These are phyloP conservation scores for Conringia planisiliqua DNA, from an alignment of 345 rosid genomes.

Conservation along the genomic window DNA sequence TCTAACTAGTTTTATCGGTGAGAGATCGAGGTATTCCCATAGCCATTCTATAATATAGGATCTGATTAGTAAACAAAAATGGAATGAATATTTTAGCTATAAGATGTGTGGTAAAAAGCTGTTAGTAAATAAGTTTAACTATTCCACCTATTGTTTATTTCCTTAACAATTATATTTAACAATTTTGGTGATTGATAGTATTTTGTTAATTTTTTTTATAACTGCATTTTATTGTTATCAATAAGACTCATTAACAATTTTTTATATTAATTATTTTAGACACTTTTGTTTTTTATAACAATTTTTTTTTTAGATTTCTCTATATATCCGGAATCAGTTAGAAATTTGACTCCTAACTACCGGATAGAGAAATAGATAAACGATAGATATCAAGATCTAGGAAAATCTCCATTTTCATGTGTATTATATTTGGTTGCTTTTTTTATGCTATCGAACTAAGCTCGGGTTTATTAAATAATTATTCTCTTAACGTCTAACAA, in stretches of 20 bases:
- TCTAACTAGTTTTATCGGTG: not conserved
- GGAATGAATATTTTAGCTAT: too few relatives aligned
- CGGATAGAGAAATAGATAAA: not conserved
- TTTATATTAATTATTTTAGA: too few relatives aligned
- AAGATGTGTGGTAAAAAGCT: too few relatives aligned
- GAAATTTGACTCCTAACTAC: not conserved
- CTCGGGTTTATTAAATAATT: not conserved
- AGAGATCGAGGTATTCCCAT: not conserved
- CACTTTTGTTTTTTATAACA: too few relatives aligned
- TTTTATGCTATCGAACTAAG: not conserved
- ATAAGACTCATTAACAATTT: too few relatives aligned
- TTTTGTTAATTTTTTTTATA: too few relatives aligned
- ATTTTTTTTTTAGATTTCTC: not conserved
- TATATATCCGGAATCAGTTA: not conserved
- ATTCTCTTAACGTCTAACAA: slow-evolving; percentile 19
- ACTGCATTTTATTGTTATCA: too few relatives aligned
- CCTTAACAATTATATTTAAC: too few relatives aligned
- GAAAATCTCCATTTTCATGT: not conserved
- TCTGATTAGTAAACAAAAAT: too few relatives aligned
- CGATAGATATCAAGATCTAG: not conserved
- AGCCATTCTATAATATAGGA: not conserved
- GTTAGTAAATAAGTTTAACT: too few relatives aligned
- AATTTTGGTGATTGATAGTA: too few relatives aligned
- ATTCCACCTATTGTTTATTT: too few relatives aligned
- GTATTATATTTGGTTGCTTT: not conserved